Evolutionary conservation across 345 rosid species (phyloP).

Genomic region (Lumnitzera racemosa): DNA sequence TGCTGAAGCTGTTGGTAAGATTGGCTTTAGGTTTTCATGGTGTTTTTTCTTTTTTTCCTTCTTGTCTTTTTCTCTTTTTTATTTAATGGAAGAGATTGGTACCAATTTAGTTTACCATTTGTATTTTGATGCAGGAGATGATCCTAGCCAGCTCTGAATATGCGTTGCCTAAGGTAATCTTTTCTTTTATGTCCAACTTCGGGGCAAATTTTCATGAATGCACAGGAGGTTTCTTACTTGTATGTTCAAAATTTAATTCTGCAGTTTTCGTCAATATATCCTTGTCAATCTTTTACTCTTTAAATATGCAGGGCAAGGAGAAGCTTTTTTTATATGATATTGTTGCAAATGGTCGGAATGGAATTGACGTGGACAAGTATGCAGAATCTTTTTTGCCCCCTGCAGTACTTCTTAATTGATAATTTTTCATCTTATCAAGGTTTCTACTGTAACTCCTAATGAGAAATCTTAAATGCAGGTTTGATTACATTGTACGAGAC

Average conservation of each 20-base stretch:
- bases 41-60: too few species aligned
- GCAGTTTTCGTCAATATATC: neutral
- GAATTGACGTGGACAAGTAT: constrained; percentile 95
- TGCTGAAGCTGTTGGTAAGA: too few species aligned
- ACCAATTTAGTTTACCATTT: neutral
- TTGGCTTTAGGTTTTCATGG: too few species aligned
- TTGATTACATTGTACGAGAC: constrained; percentile 92
- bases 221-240: neutral
- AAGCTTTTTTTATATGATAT: constrained; percentile 85
- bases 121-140: constrained; percentile 61
- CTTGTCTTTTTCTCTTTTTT: too few species aligned
- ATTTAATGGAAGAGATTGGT: neutral
- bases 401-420: constrained; percentile 7
- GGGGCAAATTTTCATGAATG: constrained; percentile 1
- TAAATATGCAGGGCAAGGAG: constrained; percentile 36
- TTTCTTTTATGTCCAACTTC: neutral
- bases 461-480: constrained; percentile 33
- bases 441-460: neutral
- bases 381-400: constrained; percentile 1
- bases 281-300: neutral
- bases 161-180: constrained; percentile 48
- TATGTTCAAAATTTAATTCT: too few species aligned
- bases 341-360: constrained; percentile 97
- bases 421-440: neutral
- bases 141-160: constrained; percentile 67